These are phyloP conservation scores for Galerina sulciceps DNA, from an alignment of 768 basidiomycete genomes.

Conservation along the genomic window DNA sequence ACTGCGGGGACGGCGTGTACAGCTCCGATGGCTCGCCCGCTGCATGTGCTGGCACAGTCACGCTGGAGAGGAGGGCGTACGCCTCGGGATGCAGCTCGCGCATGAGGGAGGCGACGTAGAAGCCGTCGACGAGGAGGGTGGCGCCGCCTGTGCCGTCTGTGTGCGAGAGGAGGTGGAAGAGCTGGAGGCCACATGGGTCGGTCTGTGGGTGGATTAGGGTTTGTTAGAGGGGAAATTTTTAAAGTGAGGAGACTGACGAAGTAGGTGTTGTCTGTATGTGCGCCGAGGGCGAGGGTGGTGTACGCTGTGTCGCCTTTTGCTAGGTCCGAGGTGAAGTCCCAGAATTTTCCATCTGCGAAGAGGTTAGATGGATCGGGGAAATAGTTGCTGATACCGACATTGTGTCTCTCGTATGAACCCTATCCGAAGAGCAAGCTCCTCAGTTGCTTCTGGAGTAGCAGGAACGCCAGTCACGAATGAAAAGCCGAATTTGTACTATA, in stretches of 20 bases:
- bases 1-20: constrained; percentile 59
- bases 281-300: constrained; percentile 83
- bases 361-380: constrained; percentile 5
- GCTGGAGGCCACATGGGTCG: constrained; percentile 93
- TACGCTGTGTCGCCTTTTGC: constrained; percentile 95
- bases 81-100: constrained; percentile 71
- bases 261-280: constrained; percentile 76
- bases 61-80: constrained; percentile 68
- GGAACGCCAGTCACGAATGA: constrained; percentile 87
- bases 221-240: not conserved
- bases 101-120: constrained; percentile 86
- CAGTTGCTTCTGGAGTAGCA: constrained; percentile 80
- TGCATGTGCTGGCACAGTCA: constrained; percentile 83
- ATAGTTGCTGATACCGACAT: constrained; percentile 30
- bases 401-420: constrained; percentile 89
- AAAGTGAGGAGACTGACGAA: constrained; percentile 56
- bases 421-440: constrained; percentile 74
- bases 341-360: constrained; percentile 84
- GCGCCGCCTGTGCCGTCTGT: constrained; percentile 82
- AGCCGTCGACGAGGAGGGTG: constrained; percentile 94
- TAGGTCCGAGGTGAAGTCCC: constrained; percentile 95
- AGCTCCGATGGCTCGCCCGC: constrained; percentile 72
- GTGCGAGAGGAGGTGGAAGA: constrained; percentile 92
- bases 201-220: constrained; percentile 50
- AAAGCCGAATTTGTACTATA: constrained; percentile 85